phyloP scores from a whole-genome alignment of 108 stramenopile genomes.

The Cyclostephanos invisitatus region DNA sequence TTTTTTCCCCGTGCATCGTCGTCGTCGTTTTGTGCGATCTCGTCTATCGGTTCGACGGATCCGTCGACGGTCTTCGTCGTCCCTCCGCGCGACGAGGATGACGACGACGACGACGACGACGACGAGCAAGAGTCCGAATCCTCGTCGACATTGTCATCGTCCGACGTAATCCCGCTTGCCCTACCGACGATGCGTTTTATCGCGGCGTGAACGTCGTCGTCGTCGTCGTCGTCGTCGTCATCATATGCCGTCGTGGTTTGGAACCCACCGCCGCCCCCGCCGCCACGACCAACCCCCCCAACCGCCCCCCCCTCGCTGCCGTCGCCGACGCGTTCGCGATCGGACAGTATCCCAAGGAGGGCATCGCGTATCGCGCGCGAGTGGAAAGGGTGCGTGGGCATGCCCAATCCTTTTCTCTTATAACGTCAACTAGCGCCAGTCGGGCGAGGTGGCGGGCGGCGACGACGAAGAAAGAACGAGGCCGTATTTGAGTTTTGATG shows the following conservation, averaged over 20 bases:
- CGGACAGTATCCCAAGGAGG: constrained; percentile 13
- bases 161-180: too few species aligned
- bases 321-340: background rate
- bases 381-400: constrained; percentile 16
- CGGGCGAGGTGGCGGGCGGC: too few species aligned
- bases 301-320: too few species aligned
- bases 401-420: too few species aligned
- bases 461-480: too few species aligned
- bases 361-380: constrained; percentile 14
- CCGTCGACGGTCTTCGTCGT: background rate
- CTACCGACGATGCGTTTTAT: too few species aligned
- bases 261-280: too few species aligned
- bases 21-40: background rate
- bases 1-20: background rate
- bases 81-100: background rate
- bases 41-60: too few species aligned
- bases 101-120: background rate
- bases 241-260: background rate
- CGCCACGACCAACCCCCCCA: too few species aligned
- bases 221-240: background rate
- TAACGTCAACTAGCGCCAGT: too few species aligned
- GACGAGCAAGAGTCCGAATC: background rate
- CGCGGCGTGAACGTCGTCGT: too few species aligned
- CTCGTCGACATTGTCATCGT: background rate
- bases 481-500: too few species aligned